Base-by-base conservation (phyloP, 2,329 filamentous ascomycete species). In the Zopfia rhizophila region DNA sequence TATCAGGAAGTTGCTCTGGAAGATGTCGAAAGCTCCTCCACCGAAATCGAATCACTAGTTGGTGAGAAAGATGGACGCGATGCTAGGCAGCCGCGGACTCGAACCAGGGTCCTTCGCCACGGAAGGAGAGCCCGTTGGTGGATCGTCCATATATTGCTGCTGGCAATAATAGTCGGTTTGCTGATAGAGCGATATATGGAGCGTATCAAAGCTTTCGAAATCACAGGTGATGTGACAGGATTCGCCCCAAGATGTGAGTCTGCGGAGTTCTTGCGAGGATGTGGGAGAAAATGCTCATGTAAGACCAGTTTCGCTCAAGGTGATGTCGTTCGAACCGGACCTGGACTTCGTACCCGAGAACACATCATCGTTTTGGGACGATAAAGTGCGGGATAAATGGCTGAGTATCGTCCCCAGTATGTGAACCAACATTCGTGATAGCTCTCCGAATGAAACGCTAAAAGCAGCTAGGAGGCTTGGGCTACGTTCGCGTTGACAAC, bases 341-440 rank as follows among this genome's bases (percentile, higher is more conserved):
- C 21, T 38, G 12, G n/a, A 13, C 6, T 38, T 38, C 16, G 21
- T 38, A 5, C 35, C 35, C 7, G 13, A 7, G 5, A 38, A 38
- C 21, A 27, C 22, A 7, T 23, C 35, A 10, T 5, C 18, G 18
- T 38, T 38, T 17, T 38, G 35, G 35, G 22, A 27, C 22, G 14
- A 23, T 5, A 14, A 25, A 8, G 21, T 38, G 13, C 10, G 22
- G 11, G 35, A 38, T 5, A 38, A 38, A 18, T 38, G 35, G 35
- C 22, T 38, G 13, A 38, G 35, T 18, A 38, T 38, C 18, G 35
- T 38, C 14, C 35, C 22, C 13, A 38, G 35, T 38, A 24, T n/a
- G 35, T 24, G 5, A 11, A 23, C 24, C n/a, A 27, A 27, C 8
- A 27, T n/a, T 27, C 8, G n/a, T n/a, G n/a, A n/a, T n/a, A n/a